phyloP scores from a whole-genome alignment of 306 rosid genomes.

The Alnus rubra region DNA sequence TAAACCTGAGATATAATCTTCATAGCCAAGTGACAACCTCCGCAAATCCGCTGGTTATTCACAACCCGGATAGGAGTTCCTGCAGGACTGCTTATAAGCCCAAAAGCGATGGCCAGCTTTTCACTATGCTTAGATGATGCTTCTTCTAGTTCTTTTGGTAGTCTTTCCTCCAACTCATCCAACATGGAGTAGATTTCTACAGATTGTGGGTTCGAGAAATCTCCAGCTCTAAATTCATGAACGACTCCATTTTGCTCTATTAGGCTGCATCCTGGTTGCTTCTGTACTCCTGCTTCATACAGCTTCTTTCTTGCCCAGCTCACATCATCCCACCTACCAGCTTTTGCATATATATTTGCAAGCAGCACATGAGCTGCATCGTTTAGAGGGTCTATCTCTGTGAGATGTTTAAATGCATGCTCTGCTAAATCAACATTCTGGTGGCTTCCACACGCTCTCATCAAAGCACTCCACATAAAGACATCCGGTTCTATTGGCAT shows the following conservation, averaged over 20 bases:
- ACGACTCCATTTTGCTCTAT: constrained; percentile 20
- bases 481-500: constrained; percentile 35
- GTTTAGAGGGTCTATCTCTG: constrained; percentile 22
- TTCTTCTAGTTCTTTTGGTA: constrained; percentile 12
- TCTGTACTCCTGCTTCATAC: constrained; percentile 21
- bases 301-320: constrained; percentile 25
- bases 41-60: constrained; percentile 29
- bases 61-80: constrained; percentile 26
- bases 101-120: constrained; percentile 24
- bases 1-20: constrained; percentile 27
- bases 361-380: constrained; percentile 30
- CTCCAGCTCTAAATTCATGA: constrained; percentile 30
- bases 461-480: constrained; percentile 27
- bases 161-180: constrained; percentile 18
- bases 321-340: constrained; percentile 22
- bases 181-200: constrained; percentile 18
- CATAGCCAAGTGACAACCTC: constrained; percentile 28
- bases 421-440: constrained; percentile 29
- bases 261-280: constrained; percentile 32
- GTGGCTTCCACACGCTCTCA: constrained; percentile 30
- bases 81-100: constrained; percentile 3
- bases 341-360: constrained; percentile 24
- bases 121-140: constrained; percentile 27
- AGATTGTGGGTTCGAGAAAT: constrained; percentile 26
- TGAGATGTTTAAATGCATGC: constrained; percentile 30